Conservation (phyloP, 73 alveolate genomes). For the Blepharisma stoltei region DNA sequence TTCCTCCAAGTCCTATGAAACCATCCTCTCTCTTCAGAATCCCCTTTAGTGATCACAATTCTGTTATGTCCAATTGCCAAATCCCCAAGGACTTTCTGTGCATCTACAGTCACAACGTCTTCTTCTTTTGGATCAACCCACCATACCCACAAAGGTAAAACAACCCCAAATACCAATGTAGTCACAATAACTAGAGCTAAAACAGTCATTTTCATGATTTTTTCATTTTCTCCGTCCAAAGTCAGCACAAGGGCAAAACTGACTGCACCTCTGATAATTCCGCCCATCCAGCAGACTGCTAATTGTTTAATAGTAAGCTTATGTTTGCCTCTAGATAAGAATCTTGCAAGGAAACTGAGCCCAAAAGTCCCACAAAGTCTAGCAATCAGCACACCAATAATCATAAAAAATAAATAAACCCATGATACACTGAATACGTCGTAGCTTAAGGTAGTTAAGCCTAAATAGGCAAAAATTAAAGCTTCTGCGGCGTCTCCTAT, state of each 20-base stretch:
- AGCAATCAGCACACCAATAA: constrained; percentile 71
- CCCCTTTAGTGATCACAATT: background rate
- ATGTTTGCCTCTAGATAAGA: constrained; percentile 52
- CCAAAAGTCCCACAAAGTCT: constrained; percentile 76
- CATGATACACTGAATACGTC: constrained; percentile 49
- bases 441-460: constrained; percentile 64
- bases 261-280: constrained; percentile 94
- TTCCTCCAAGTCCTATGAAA: constrained; percentile 13
- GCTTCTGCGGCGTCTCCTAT: constrained; percentile 97
- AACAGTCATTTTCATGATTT: constrained; percentile 60
- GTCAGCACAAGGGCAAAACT: constrained; percentile 88
- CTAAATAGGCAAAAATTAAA: constrained; percentile 94
- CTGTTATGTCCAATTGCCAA: background rate
- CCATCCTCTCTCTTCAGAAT: constrained; percentile 18
- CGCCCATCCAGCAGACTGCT: constrained; percentile 84
- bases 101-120: background rate
- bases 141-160: constrained; percentile 65
- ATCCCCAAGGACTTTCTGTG: background rate
- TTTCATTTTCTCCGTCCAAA: constrained; percentile 62
- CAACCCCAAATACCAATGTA: constrained; percentile 78
- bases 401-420: constrained; percentile 70
- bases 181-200: constrained; percentile 72
- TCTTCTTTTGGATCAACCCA: constrained; percentile 45
- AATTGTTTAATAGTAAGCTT: constrained; percentile 70
- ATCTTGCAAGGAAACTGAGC: constrained; percentile 52